Evolutionary conservation across 1,284 basidiomycete species (phyloP), one percentile per base, ranked within the genome.

Genomic region (Rhodotorula sp.): DNA sequence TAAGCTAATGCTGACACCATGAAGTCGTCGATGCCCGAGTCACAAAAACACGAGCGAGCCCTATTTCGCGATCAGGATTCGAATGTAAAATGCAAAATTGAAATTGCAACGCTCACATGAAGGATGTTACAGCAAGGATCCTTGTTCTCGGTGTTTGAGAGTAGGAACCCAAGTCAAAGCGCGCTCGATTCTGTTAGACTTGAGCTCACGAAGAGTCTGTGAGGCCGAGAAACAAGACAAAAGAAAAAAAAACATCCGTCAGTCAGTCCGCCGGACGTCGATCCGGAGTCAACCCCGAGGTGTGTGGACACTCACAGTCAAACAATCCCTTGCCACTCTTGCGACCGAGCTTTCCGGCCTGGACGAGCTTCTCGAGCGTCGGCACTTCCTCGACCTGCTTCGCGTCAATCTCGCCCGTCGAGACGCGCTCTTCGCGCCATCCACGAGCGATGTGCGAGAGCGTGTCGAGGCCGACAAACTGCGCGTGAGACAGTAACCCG

Each of bases 311-410:
- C 64, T 64, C 61, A 69, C 82, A 84, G 76, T 82, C 80, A 76
- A 81, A 84, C 75, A 84, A 83, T n/a, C 84, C 84, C 68, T 82
- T 79, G 1, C 85, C 85, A 58, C 80, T 83, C 83, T 87, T 87
- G 74, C 85, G 80, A 46, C 86, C 86, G 54, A 85, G 79, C 75
- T 84, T 84, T 60, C 85, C 85, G 77, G 85, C 82, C 71, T 82
- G 80, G 64, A 87, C 85, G 67, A 86, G 80, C 74, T 84, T 79
- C 62, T 84, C 83, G 67, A 87, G 79, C 69, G 84, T 70, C 57
- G 79, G 76, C 54, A 84, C 84, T 58, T 83, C 81, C 69, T 80
- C 76, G 49, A 87, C 85, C n/a, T 84, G 78, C 62, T 83, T 82
- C 56, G 81, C 79, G 18, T 80, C 81, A 72, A 85, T 84, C 78